Base-by-base conservation (phyloP, 2,329 filamentous ascomycete genomes). In the Fusarium sp. region DNA sequence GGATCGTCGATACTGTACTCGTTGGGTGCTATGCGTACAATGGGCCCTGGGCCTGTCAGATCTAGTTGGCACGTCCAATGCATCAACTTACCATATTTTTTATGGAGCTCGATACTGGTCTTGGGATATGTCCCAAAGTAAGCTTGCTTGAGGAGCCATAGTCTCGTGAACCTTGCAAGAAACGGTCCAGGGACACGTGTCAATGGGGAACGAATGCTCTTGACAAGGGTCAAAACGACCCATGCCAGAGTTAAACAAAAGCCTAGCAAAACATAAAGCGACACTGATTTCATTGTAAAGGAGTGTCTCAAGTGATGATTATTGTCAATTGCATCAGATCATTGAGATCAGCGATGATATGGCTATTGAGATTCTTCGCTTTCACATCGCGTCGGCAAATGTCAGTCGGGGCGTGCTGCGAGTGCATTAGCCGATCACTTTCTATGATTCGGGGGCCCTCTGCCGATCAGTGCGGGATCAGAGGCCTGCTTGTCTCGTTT, bases 1-100 rank as follows among this genome's bases (percentile, higher is more conserved):
- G 50, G 50, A 30, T 54, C 35, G 14, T 42, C 37, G n/a, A 54
- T 20, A 7, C 50, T 54, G 26, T 54, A 54, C 14, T 41, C 37
- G 2, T 42, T 32, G 2, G 50, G 37, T 23, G 50, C 26, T 7
- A 54, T 42, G 26, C 50, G 50, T 9, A 42, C 50, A 10, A 54
- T 1, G 11, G 37, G 50, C 6, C 50, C 50, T 54, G 5, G 6
- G 1, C 7, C 13, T 6, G 23, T 52, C 9, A 52, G 33, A 5
- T 26, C 11, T 4, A 38, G 20, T 38, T 8, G 17, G 6, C 8
- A 3, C 0, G 6, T 4, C 0, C 1, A 5, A 38, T 2, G 2
- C 2, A 15, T 3, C 0, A 3, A 41, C 7, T 18, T 0, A 41
- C 50, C 50, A 14, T 54, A 11, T 18, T 42, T 30, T 2, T 4